Conservation (phyloP, 371 early-diverging fungal species). For the Rhizomucor miehei region DNA sequence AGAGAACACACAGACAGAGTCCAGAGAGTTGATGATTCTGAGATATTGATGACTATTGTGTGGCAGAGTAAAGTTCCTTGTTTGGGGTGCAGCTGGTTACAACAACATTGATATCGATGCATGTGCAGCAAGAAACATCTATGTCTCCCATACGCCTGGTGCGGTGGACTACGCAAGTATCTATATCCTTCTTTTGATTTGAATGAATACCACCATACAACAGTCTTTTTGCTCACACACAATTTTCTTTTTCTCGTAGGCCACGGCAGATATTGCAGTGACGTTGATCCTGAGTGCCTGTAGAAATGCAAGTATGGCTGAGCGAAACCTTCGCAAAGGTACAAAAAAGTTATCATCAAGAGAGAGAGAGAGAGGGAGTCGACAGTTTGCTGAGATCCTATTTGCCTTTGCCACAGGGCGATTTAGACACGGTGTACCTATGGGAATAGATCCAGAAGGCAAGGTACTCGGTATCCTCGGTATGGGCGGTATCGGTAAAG, state of each 20-base stretch:
- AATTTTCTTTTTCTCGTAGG: too few relatives aligned
- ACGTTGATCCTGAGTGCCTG: conserved; percentile 46
- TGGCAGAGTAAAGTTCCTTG: conserved; percentile 27
- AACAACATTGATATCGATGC: conserved; percentile 38
- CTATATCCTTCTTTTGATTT: neutral
- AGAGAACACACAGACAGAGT: too few relatives aligned
- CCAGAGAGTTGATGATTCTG: neutral
- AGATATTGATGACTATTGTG: neutral
- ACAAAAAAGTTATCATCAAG: too few relatives aligned
- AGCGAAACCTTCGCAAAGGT: conserved; percentile 47
- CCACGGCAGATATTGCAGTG: conserved; percentile 56
- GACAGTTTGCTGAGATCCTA: too few relatives aligned
- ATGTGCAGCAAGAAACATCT: conserved; percentile 29
- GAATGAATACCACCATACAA: neutral
- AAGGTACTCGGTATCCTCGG: conserved; percentile 57
- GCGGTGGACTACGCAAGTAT: conserved; percentile 36
- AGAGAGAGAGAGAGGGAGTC: neutral
- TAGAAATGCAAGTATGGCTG: conserved; percentile 43
- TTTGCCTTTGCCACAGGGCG: conserved; percentile 22
- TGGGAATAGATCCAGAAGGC: conserved; percentile 51
- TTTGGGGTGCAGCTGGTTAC: conserved; percentile 40
- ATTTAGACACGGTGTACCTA: conserved; percentile 40
- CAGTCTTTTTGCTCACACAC: neutral
- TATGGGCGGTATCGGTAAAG: conserved; percentile 62
- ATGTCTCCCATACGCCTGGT: conserved; percentile 40